Conservation (phyloP, 2,329 filamentous ascomycete genomes). For the Colletotrichum eremochloae region DNA sequence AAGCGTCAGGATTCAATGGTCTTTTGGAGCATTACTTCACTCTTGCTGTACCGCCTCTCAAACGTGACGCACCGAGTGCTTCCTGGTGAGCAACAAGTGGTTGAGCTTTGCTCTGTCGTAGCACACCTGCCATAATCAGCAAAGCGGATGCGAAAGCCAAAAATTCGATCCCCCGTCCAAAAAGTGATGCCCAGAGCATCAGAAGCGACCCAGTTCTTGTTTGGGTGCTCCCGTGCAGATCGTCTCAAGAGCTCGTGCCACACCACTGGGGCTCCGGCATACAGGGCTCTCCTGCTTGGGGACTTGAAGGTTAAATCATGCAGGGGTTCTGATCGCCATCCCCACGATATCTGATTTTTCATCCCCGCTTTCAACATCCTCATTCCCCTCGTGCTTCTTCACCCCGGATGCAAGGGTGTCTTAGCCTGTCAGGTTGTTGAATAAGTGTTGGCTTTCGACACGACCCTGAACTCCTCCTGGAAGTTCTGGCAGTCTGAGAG, state of each 20-base stretch:
- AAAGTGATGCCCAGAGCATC: slow-evolving; percentile 23
- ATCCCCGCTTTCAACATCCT: slow-evolving; percentile 20
- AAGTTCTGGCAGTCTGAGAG: not conserved
- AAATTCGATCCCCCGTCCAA: slow-evolving; percentile 5
- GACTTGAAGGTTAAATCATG: slow-evolving; percentile 19
- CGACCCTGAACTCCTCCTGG: not conserved
- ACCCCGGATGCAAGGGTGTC: not conserved
- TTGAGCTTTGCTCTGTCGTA: not conserved
- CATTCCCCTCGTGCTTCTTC: not conserved
- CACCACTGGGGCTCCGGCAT: slow-evolving; percentile 23
- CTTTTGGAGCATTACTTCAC: not conserved
- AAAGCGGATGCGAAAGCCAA: not conserved
- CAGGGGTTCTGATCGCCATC: slow-evolving; percentile 33
- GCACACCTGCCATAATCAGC: not conserved
- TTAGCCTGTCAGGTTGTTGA: not conserved
- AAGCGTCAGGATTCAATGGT: not conserved
- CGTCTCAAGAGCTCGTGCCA: slow-evolving; percentile 37
- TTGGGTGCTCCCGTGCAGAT: slow-evolving; percentile 40
- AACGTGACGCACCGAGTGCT: not conserved
- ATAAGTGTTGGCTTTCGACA: not conserved
- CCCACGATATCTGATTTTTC: slow-evolving; percentile 29
- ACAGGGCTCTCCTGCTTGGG: slow-evolving; percentile 23
- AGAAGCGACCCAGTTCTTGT: slow-evolving; percentile 24
- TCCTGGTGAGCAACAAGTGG: not conserved
- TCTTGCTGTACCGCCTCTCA: not conserved